A percentile compares a stretch with the other conserved stretches of the same genome.
These are phyloP conservation scores for Xylaria castorea DNA, from an alignment of 495 filamentous ascomycete genomes.

Conservation along the genomic window DNA sequence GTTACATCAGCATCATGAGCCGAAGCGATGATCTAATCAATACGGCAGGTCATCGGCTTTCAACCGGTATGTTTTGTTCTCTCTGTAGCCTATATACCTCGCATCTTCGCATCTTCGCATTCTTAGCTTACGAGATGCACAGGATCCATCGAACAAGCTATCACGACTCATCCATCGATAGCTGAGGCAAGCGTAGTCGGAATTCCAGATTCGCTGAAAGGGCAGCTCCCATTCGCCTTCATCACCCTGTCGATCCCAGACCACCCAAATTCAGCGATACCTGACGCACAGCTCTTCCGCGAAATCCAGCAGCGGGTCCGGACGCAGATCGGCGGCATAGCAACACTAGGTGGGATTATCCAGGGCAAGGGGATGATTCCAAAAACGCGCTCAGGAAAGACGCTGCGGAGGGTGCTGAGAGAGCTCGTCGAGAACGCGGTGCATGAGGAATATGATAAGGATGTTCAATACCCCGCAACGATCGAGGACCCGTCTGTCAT, in stretches of 20 bases:
- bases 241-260: conserved; percentile 63
- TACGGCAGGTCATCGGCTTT: conserved; percentile 90
- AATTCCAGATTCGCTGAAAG: conserved; percentile 85
- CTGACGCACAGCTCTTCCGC: conserved; percentile 52
- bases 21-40: conserved; percentile 93
- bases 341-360: conserved; percentile 82
- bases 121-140: conserved; percentile 11
- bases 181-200: conserved; percentile 85
- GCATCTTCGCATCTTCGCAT: neutral
- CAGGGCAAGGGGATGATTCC: conserved; percentile 89
- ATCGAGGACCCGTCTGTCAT: conserved; percentile 61
- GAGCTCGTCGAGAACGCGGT: conserved; percentile 78
- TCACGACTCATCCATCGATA: conserved; percentile 77
- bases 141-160: conserved; percentile 88
- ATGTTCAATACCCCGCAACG: conserved; percentile 58
- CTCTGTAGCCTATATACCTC: neutral
- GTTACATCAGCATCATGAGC: conserved; percentile 87
- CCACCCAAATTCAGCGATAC: conserved; percentile 53
- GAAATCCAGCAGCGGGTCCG: conserved; percentile 73
- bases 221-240: conserved; percentile 90
- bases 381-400: conserved; percentile 89
- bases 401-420: conserved; percentile 76
- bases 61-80: conserved; percentile 67
- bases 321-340: conserved; percentile 88
- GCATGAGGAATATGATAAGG: conserved; percentile 56